These are phyloP conservation scores for Plasmodium chabaudi DNA, from an alignment of 169 alveolate genomes.

Conservation along the genomic window DNA sequence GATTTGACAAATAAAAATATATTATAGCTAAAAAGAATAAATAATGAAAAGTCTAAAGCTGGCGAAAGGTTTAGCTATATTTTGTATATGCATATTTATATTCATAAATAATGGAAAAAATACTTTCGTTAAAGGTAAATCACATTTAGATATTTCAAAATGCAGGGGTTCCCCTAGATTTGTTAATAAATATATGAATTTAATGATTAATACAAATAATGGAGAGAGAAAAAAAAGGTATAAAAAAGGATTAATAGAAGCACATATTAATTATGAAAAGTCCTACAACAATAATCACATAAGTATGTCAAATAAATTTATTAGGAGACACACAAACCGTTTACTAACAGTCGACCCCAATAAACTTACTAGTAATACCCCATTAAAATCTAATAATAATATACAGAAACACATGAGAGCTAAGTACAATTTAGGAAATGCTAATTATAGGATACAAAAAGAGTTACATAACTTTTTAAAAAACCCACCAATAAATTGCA, in stretches of 20 bases:
- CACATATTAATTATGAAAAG: slow-evolving; percentile 4
- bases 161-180: background rate
- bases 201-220: slow-evolving; percentile 14
- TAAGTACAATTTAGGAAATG: slow-evolving; percentile 64
- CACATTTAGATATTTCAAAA: background rate
- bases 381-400: slow-evolving; percentile 35
- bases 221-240: slow-evolving; percentile 8
- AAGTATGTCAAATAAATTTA: background rate
- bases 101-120: slow-evolving; percentile 5
- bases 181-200: slow-evolving; percentile 4
- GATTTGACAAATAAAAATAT: background rate
- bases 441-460: slow-evolving; percentile 73
- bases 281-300: slow-evolving; percentile 2
- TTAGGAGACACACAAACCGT: slow-evolving; percentile 18
- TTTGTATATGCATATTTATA: slow-evolving; percentile 1
- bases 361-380: background rate
- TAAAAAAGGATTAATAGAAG: background rate
- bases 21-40: background rate
- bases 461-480: slow-evolving; percentile 69
- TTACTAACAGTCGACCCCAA: slow-evolving; percentile 25
- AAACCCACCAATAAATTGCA: slow-evolving; percentile 87
- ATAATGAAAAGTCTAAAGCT: slow-evolving; percentile 6
- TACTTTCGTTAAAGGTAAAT: background rate
- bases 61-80: background rate
- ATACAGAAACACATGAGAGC: slow-evolving; percentile 57